Evolutionary conservation across 495 filamentous ascomycete genomes (phyloP), one percentile per base, ranked within the genome.

Genomic region (Penicillium roqueforti): DNA sequence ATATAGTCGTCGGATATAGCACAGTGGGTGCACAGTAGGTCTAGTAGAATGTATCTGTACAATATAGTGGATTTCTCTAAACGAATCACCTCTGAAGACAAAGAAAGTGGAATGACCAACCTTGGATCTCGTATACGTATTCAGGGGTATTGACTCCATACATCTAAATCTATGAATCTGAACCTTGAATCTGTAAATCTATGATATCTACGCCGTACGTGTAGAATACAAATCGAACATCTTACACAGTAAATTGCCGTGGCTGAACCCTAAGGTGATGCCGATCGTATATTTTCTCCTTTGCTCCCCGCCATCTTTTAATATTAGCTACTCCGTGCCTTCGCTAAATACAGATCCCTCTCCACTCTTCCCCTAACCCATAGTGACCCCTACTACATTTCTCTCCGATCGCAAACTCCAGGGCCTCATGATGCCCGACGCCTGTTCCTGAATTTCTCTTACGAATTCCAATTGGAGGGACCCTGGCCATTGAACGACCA

Each of bases 261-360:
- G 59, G 62, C 62, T 55, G 53, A 66, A 50, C 51, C 38, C 23
- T 19, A 48, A 47, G 32, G 47, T 34, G 44, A 36, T 41, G 59
- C 60, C 55, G 59, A 65, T 65, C 55, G 42, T 34, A 16, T 45
- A 19, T 26, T 47, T 48, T 48, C 48, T 55, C 55, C 57, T 54
- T 61, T 51, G 20, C 53, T 57, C 57, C 62, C 63, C 63, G 52
- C 63, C 61, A 65, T 56, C 59, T 59, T 57, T 50, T 31, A 31
- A 6, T 5, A 36, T 36, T n/a, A 34, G 22, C 22, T n/a, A n/a
- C 22, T 23, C 14, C n/a, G n/a, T 14, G n/a, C 32, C 9, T n/a
- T 32, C 13, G 31, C 13, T 36, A 36, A 36, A 36, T 36, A 42
- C 23, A 39, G n/a, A 25, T 28, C 54, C 55, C 23, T 59, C 20